A percentile compares a stretch with the other conserved stretches of the same genome.
Evolutionary conservation across 176 grass and related monocot species (phyloP).

Genomic region (bread wheat (Triticum aestivum)): IWGSC_CS_RefSeq_v2.1 NC_057795.1:376113281-376113780

Average conservation of each 20-base stretch:
- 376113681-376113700: too few relatives aligned
- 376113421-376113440: not conserved
- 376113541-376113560: not conserved
- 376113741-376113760: too few relatives aligned
- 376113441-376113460: conserved; percentile 17
- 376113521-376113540: not conserved
- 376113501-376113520: not conserved
- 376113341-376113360: not conserved
- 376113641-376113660: too few relatives aligned
- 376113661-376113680: too few relatives aligned
- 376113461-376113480: conserved; percentile 8
- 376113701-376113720: too few relatives aligned
- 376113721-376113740: too few relatives aligned
- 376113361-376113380: not conserved
- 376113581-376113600: not conserved
- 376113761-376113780: too few relatives aligned
- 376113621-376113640: too few relatives aligned
- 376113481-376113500: not conserved
- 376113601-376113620: not conserved
- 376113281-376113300: conserved; percentile 1
- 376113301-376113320: not conserved
- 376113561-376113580: not conserved
- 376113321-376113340: not conserved
- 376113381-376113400: not conserved
- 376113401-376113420: not conserved